Evolutionary conservation across 805 yeast genomes (phyloP).

Genomic region (Blastobotrys muscicola): DNA sequence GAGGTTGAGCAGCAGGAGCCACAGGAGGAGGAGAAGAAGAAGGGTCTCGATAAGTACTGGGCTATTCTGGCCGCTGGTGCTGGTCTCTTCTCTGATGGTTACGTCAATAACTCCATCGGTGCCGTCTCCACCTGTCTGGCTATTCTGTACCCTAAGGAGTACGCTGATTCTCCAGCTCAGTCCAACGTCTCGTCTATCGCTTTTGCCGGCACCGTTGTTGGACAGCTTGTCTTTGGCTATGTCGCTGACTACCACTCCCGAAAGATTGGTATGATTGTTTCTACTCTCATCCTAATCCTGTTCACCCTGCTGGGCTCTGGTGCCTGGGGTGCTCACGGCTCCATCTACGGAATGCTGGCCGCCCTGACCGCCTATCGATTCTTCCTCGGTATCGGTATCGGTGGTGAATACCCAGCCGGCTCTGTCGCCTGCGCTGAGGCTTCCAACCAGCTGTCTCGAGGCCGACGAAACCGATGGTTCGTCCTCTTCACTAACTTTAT

Average conservation of each 20-base stretch:
- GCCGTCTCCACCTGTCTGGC: constrained; percentile 66
- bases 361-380: constrained; percentile 79
- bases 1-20: not conserved
- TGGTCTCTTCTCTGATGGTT: constrained; percentile 89
- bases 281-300: constrained; percentile 64
- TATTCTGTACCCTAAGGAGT: constrained; percentile 54
- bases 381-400: constrained; percentile 84
- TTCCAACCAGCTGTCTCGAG: constrained; percentile 65
- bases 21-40: not conserved
- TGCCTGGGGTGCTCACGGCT: constrained; percentile 72
- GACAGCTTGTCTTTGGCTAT: constrained; percentile 74
- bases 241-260: constrained; percentile 73
- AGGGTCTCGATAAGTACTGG: constrained; percentile 36
- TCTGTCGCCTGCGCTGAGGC: constrained; percentile 93
- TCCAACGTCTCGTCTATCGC: constrained; percentile 80
- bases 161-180: constrained; percentile 56
- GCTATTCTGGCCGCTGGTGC: constrained; percentile 81
- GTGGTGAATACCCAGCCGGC: constrained; percentile 92
- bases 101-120: constrained; percentile 74
- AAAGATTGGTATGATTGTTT: constrained; percentile 71
- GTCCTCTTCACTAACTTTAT: constrained; percentile 79
- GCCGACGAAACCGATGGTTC: constrained; percentile 81
- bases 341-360: constrained; percentile 68
- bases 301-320: constrained; percentile 76
- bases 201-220: constrained; percentile 85